Base-by-base conservation (phyloP, 2,329 filamentous ascomycete genomes). In the Leptographium wingfieldii region DNA sequence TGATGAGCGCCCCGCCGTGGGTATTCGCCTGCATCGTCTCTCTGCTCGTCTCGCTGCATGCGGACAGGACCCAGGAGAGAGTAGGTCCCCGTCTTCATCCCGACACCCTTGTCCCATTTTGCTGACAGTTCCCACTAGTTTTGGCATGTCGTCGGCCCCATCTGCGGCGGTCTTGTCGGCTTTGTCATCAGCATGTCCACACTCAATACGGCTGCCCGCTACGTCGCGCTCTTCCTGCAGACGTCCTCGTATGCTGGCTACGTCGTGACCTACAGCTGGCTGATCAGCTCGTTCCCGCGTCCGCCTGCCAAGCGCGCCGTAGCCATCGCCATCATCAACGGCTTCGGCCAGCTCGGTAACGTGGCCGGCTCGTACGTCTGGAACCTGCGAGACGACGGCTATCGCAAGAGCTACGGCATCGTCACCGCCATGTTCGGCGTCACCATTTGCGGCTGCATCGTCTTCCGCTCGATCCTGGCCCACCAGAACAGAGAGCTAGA, bases 261-360 rank as follows among this genome's bases (percentile, higher is more conserved):
- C 67, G 86, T 87, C 0, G 84, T 88, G 1, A 78, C 78, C 1
- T 74, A 89, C 4, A 80, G 84, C 2, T 94, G 88, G 88, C 90
- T 92, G 64, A 83, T 80, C 55, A 89, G 87, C 68, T 86, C 84
- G 1, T 77, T 92, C 57, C 87, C 88, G 0, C 81, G 88, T 5
- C 88, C 89, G 3, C 86, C 87, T 0, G 84, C 87, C 2, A 92
- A 92, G 73, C 80, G 87, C 62, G 77, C 77, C 1, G 76, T 86
- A 0, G 87, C 86, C 0, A 70, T 92, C 5, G 88, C 87, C 1
- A 84, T 86, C 63, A 89, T 92, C 71, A 92, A 92, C 68, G 84
- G 85, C 2, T 77, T 89, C 11, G 82, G 80, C 22, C 90, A 92
- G 68, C 77, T 79, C 12, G 82, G 81, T 51, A 83, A 79, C 55